Evolutionary conservation across 2,329 filamentous ascomycete species (phyloP).

Genomic region (Amphichorda felina): DNA sequence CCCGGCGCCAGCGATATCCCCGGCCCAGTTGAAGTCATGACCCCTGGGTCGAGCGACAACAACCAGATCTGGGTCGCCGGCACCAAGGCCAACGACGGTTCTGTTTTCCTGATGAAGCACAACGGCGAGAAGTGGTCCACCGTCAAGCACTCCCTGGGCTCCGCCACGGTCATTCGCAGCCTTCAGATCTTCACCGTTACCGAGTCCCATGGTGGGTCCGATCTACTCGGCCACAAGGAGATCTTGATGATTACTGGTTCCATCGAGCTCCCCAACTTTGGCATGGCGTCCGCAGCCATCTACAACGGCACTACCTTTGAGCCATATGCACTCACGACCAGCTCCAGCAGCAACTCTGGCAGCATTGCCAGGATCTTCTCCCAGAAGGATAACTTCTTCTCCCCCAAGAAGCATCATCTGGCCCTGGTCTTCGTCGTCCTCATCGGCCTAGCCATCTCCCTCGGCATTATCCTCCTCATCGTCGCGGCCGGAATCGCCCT

Average conservation of each 20-base stretch:
- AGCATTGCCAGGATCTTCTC: constrained; percentile 77
- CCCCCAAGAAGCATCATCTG: constrained; percentile 39
- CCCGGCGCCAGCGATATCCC: constrained; percentile 55
- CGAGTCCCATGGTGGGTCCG: constrained; percentile 50
- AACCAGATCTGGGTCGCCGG: constrained; percentile 77
- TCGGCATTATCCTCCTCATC: constrained; percentile 66
- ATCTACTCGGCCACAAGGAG: constrained; percentile 54
- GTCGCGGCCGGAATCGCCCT: constrained; percentile 64
- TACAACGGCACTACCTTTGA: constrained; percentile 72
- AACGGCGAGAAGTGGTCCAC: constrained; percentile 61
- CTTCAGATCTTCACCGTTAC: constrained; percentile 71
- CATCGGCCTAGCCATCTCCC: constrained; percentile 67
- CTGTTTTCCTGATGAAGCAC: constrained; percentile 72
- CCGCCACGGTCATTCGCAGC: constrained; percentile 59
- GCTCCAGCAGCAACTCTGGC: constrained; percentile 50
- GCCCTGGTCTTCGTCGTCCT: constrained; percentile 69
- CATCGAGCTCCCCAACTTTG: constrained; percentile 63
- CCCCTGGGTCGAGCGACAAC: constrained; percentile 59
- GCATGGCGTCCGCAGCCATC: constrained; percentile 72
- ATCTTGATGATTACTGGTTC: constrained; percentile 76
- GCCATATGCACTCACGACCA: constrained; percentile 73
- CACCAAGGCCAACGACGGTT: constrained; percentile 46
- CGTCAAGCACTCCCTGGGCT: constrained; percentile 49
- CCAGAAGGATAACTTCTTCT: constrained; percentile 68
- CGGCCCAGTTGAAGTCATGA: constrained; percentile 67